Evolutionary conservation across 257 asterid genomes (phyloP).

Genomic region (Ehretia macrophylla): DNA sequence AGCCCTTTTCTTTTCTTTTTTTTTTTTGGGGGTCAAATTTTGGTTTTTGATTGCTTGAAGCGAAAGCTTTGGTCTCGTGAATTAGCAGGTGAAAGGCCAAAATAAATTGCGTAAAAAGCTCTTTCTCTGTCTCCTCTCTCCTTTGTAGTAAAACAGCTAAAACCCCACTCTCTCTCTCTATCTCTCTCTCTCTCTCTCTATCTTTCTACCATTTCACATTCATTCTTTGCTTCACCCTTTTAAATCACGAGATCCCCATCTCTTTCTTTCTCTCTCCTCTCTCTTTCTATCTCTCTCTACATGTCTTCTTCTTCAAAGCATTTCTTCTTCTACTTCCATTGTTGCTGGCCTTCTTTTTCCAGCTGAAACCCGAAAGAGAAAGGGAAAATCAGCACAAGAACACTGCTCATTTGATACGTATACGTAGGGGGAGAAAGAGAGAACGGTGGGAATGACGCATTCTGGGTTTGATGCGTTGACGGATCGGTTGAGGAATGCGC

Average conservation of each 20-base stretch:
- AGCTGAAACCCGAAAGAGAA: conserved; percentile 19
- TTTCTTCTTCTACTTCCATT: conserved; percentile 14
- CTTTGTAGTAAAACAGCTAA: neutral
- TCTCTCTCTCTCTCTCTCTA: conserved; percentile 39
- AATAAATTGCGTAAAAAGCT: conserved; percentile 18
- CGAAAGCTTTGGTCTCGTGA: too few relatives aligned
- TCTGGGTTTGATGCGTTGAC: conserved; percentile 32
- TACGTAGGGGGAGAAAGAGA: neutral
- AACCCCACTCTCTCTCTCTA: conserved; percentile 6
- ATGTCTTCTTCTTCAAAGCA: conserved; percentile 22
- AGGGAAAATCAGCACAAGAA: neutral
- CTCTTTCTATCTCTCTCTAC: conserved; percentile 3
- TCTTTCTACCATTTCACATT: conserved; percentile 36
- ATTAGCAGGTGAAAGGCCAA: too few relatives aligned
- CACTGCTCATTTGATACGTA: neutral
- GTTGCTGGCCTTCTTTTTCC: conserved; percentile 10
- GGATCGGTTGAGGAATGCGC: conserved; percentile 41
- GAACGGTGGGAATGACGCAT: conserved; percentile 32
- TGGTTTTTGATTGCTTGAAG: too few relatives aligned
- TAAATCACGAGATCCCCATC: conserved; percentile 59
- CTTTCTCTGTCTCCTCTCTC: neutral
- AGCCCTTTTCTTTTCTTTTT: too few relatives aligned
- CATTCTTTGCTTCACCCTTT: conserved; percentile 41
- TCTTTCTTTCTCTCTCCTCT: conserved; percentile 10
- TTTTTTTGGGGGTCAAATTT: too few relatives aligned